These are phyloP conservation scores for Elsinoe batatas DNA, from an alignment of 2,329 filamentous ascomycete genomes.

Conservation along the genomic window DNA sequence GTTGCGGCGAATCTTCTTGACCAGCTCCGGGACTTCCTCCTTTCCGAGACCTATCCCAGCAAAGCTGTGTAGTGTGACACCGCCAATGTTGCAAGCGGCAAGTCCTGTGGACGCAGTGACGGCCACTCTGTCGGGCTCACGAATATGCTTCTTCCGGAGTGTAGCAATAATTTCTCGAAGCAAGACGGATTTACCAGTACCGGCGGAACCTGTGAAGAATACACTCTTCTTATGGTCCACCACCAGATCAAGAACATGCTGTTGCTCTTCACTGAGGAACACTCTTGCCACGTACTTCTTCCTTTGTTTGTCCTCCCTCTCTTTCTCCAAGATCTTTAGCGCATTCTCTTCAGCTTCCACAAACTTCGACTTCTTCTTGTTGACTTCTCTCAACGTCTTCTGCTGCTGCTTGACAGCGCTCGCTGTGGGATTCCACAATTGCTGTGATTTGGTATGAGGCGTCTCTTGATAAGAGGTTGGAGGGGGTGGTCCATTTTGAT, in stretches of 20 bases:
- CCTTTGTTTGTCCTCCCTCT: conserved; percentile 32
- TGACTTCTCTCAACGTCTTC: conserved; percentile 58
- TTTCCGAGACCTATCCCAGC: conserved; percentile 92
- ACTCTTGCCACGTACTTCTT: conserved; percentile 44
- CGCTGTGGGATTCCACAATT: conserved; percentile 62
- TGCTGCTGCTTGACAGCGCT: conserved; percentile 70
- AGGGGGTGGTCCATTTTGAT: conserved; percentile 16
- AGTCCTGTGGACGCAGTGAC: conserved; percentile 93
- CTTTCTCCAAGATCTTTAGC: conserved; percentile 39
- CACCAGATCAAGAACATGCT: conserved; percentile 72
- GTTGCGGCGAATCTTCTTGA: conserved; percentile 86
- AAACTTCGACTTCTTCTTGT: conserved; percentile 43
- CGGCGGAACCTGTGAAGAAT: conserved; percentile 93
- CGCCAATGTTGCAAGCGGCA: conserved; percentile 92
- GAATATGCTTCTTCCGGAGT: conserved; percentile 63
- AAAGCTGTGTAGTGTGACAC: conserved; percentile 92
- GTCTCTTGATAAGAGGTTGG: conserved; percentile 16
- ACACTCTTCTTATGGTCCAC: conserved; percentile 73
- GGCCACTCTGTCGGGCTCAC: conserved; percentile 74
- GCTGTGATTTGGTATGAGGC: conserved; percentile 17
- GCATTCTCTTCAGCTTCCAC: conserved; percentile 28
- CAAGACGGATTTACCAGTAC: conserved; percentile 91
- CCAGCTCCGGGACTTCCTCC: conserved; percentile 65
- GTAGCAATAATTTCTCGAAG: conserved; percentile 83
- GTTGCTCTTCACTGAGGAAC: conserved; percentile 77